These are phyloP conservation scores for Saxophila tyrrhenica DNA, from an alignment of 495 filamentous ascomycete species.

Conservation along the genomic window DNA sequence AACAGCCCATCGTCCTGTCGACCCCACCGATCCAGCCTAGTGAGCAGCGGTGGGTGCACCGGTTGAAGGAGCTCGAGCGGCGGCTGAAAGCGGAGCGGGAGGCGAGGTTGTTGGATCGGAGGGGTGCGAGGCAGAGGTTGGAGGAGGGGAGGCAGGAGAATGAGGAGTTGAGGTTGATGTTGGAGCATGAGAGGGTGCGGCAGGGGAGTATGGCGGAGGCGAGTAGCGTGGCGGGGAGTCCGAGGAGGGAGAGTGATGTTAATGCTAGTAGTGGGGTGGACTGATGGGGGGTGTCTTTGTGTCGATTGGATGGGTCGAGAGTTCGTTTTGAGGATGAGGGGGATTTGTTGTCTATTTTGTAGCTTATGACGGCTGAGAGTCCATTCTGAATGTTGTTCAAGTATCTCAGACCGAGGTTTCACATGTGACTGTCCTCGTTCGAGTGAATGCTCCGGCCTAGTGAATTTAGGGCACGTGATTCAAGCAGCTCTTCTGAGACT, in stretches of 20 bases:
- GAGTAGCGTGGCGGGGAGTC: neutral
- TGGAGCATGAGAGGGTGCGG: slow-evolving; percentile 53
- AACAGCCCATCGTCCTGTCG: slow-evolving; percentile 17
- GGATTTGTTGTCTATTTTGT: too few species aligned
- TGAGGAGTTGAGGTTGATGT: slow-evolving; percentile 52
- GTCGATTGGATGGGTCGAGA: too few species aligned
- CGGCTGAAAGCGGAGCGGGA: slow-evolving; percentile 84
- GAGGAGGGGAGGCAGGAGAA: slow-evolving; percentile 75
- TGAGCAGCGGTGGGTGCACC: slow-evolving; percentile 69
- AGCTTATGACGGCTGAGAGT: too few species aligned
- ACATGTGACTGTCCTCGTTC: too few species aligned
- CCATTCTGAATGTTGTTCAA: too few species aligned
- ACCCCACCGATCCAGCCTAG: slow-evolving; percentile 29
- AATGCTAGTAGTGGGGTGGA: slow-evolving; percentile 2
- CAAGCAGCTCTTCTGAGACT: too few species aligned
- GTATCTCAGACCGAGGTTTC: too few species aligned
- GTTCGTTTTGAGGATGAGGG: too few species aligned
- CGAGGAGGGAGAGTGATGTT: neutral
- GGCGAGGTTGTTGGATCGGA: slow-evolving; percentile 71
- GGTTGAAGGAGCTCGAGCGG: slow-evolving; percentile 76
- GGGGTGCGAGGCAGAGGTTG: slow-evolving; percentile 68
- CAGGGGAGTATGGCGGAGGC: slow-evolving; percentile 8
- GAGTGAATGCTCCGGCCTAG: too few species aligned
- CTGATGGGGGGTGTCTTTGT: neutral
- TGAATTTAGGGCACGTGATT: too few species aligned